Evolutionary conservation across 108 stramenopile species (phyloP), one percentile per base, ranked within the genome.

Genomic region (Skeletonema potamos): DNA sequence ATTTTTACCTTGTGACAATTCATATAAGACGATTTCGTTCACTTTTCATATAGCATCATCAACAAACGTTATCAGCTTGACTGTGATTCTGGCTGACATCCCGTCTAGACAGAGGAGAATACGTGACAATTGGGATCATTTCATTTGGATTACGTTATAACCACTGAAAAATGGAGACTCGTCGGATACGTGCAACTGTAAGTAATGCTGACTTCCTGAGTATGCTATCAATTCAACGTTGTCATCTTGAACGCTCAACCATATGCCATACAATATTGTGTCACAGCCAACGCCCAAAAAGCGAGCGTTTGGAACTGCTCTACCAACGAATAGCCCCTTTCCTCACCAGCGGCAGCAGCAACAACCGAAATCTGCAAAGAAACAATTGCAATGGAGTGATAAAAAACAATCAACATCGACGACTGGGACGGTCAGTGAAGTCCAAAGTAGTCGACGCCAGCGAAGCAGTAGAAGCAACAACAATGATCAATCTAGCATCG

Each of bases 321-420:
- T 65, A 29, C 48, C 64, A 32, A 51, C 37, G 5, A 27, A 65
- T 51, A 59, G 58, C 8, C 58, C 58, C 8, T 59, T 54, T 63
- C 71, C 20, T 44, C 44, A 9, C 0, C 60, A 28, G 30, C 58
- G 33, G n/a, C 24, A 59, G 8, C 58, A 59, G 11, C 1, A 12
- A 1, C 22, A 9, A 34, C 4, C 58, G 6, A 59, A 59, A 34
- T 59, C 58, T 30, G 58, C 58, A 24, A 33, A 17, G 32, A 59
- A 59, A 33, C 33, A 51, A 10, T 51, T 51, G 48, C 48, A 51
- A 51, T 51, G 48, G 48, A 51, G 48, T 6, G 48, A 51, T 51
- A 20, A 51, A 9, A 51, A 51, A 51, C 48, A 51, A 51, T 41
- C 48, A 3, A 22, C 48, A 24, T 18, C 44, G 5, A 4, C 22